Evolutionary conservation across 257 asterid genomes (phyloP), one percentile per base, ranked within the genome.

Genomic region (Gentiana macrophylla): DNA sequence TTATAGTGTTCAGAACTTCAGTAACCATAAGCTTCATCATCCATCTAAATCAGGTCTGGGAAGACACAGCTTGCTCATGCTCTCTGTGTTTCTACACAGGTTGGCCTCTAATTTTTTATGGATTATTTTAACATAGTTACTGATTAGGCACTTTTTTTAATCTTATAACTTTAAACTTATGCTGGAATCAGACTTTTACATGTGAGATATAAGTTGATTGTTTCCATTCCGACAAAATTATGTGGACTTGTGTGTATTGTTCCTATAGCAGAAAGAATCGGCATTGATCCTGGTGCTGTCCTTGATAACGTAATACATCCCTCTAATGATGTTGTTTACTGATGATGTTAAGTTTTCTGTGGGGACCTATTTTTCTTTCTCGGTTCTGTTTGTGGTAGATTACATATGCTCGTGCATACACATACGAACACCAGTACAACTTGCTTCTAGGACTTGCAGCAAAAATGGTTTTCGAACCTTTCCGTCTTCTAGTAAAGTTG

Each of bases 391-490:
- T 35, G 35, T 45, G 8, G 32, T 58, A 92, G 98, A 92, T 92
- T 74, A 88, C 88, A 37, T 87, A 91, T 71, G 98, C 98, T 56
- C 98, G 98, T 51, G 98, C 98, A 37, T 92, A 92, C 82, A 92
- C 99, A 59, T 92, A 92, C 9, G 99, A 92, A 75, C 99, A 92
- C 72, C 99, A 92, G 66, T 88, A 83, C 85, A 92, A 85, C 83
- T 79, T 88, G 64, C 99, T 92, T 66, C 88, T 92, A 56, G 93
- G 94, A 51, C 84, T 92, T 59, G 98, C 95, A 62, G 98, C 98
- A 52, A 92, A 92, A 77, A 92, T 92, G 99, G 92, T 97, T 69
- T 97, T 88, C 79, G 99, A 92, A 73, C 99, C 99, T 53, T 92
- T 92, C 79, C 80, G 89, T 63, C 94, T 92, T 62, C 71, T 92